phyloP scores from a whole-genome alignment of 1,139 yeast species.

The Diutina mesorugosa region DNA sequence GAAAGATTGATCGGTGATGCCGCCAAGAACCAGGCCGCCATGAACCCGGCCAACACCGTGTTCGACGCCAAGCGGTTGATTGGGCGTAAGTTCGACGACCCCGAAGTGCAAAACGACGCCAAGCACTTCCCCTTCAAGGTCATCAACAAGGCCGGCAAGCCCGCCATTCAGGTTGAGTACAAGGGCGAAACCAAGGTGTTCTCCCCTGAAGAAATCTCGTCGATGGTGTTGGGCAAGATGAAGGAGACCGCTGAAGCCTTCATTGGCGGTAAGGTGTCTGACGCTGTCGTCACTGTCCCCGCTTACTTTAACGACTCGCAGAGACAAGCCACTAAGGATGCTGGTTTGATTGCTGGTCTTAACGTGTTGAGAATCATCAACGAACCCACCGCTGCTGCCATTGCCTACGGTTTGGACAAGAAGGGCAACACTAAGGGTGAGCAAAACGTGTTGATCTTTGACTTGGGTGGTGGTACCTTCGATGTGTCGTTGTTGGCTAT shows the following conservation, averaged over 20 bases:
- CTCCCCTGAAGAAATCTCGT: conserved; percentile 95
- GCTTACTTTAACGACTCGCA: conserved; percentile 97
- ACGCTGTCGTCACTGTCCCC: conserved; percentile 93
- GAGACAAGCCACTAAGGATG: conserved; percentile 98
- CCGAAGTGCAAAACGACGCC: conserved; percentile 87
- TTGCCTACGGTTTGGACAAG: conserved; percentile 97
- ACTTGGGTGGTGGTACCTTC: conserved; percentile 98
- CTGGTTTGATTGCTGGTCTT: conserved; percentile 95
- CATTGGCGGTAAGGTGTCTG: conserved; percentile 86
- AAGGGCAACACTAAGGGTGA: conserved; percentile 72
- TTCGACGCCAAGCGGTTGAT: conserved; percentile 97
- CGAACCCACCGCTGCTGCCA: conserved; percentile 98
- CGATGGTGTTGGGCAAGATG: conserved; percentile 96
- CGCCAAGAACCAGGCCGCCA: conserved; percentile 97
- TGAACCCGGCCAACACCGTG: conserved; percentile 93
- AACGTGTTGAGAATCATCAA: conserved; percentile 92
- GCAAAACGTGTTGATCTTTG: conserved; percentile 85
- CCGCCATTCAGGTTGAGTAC: conserved; percentile 87
- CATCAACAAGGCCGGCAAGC: conserved; percentile 74
- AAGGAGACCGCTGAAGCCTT: conserved; percentile 96
- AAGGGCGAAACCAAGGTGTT: conserved; percentile 87
- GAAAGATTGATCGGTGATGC: conserved; percentile 99
- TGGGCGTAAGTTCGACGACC: conserved; percentile 89
- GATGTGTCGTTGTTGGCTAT: conserved; percentile 94
- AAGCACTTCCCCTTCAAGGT: conserved; percentile 98